Conservation (phyloP, 345 rosid species). For the Tarenaya hassleriana region DNA sequence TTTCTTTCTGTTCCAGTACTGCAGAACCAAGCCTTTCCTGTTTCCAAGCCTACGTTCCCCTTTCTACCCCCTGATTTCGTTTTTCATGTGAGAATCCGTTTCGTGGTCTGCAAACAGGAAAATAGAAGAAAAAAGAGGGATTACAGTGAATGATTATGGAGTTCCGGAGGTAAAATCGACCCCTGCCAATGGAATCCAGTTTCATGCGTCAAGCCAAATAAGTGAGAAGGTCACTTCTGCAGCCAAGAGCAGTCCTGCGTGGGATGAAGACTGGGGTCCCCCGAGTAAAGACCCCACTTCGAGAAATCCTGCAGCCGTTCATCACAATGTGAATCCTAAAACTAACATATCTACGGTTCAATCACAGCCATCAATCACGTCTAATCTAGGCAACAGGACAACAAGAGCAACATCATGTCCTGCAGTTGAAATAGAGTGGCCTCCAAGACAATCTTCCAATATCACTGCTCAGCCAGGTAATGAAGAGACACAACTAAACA, state of each 20-base stretch:
- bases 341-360: conserved; percentile 33
- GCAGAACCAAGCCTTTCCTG: not conserved
- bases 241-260: conserved; percentile 41
- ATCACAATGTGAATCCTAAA: conserved; percentile 27
- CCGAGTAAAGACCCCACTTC: conserved; percentile 32
- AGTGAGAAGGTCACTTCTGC: conserved; percentile 45
- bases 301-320: conserved; percentile 23
- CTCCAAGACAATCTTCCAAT: conserved; percentile 52
- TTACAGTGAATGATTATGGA: conserved; percentile 56
- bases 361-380: conserved; percentile 31
- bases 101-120: conserved; percentile 38
- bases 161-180: conserved; percentile 41
- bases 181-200: conserved; percentile 43
- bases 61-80: conserved; percentile 4
- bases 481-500: conserved; percentile 35
- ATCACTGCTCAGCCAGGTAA: conserved; percentile 26
- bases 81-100: conserved; percentile 10
- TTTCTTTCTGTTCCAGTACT: conserved; percentile 6
- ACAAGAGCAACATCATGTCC: conserved; percentile 44
- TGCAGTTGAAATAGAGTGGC: conserved; percentile 87
- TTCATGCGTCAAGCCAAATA: conserved; percentile 40
- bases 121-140: conserved; percentile 87
- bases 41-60: not conserved
- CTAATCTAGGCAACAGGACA: conserved; percentile 39
- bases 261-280: conserved; percentile 95